Evolutionary conservation across 257 asterid species (phyloP).

Genomic region (Ballota nigra): DNA sequence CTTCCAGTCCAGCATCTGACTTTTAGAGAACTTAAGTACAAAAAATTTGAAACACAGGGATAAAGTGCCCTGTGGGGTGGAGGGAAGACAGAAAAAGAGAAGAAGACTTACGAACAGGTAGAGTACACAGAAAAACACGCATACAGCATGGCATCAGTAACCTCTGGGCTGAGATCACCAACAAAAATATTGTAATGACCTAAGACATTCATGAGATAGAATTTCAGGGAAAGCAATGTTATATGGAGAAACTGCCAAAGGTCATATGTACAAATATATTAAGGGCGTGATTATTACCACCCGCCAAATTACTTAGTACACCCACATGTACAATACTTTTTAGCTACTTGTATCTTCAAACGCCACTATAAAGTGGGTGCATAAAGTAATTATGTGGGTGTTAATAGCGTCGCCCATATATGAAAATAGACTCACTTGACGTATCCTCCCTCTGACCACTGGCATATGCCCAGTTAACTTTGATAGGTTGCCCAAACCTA

Average conservation of each 20-base stretch:
- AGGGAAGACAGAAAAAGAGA: conserved; percentile 1
- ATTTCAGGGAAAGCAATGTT: not conserved
- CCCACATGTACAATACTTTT: too few species aligned
- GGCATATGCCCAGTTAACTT: conserved; percentile 94
- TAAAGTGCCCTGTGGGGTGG: not conserved
- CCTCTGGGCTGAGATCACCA: conserved; percentile 95
- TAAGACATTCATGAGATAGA: conserved; percentile 26
- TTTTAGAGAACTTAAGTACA: conserved; percentile 1
- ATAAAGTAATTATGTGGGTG: too few species aligned
- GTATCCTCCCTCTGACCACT: conserved; percentile 97
- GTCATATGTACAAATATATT: conserved; percentile 5
- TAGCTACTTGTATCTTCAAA: too few species aligned
- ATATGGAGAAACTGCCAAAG: conserved; percentile 14
- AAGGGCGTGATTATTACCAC: too few species aligned
- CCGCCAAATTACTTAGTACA: too few species aligned
- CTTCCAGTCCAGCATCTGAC: not conserved
- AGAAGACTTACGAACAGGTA: conserved; percentile 75
- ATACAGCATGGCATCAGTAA: conserved; percentile 84
- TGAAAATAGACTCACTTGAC: conserved; percentile 48
- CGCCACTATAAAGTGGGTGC: too few species aligned
- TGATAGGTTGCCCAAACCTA: conserved; percentile 97
- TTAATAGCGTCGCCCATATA: too few species aligned
- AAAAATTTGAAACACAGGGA: not conserved
- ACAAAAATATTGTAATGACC: conserved; percentile 90
- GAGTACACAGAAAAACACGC: conserved; percentile 75